Percentiles rank a stretch among this genome's conserved stretches.
phyloP scores from a whole-genome alignment of 768 basidiomycete species.

The Termitomyces sp. region DNA sequence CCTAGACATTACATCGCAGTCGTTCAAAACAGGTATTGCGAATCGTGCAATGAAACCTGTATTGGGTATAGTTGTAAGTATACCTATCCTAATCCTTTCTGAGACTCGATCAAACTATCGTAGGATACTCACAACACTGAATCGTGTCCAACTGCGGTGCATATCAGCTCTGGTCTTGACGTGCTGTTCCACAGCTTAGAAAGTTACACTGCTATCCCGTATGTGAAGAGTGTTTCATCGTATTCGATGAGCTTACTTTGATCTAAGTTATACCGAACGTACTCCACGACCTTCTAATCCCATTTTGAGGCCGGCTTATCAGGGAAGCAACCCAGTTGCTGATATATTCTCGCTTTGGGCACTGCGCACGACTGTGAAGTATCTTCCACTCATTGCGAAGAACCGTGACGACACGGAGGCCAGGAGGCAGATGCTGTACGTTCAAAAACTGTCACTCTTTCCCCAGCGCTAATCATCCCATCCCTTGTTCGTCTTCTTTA shows the following conservation, averaged over 20 bases:
- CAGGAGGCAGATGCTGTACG: conserved; percentile 83
- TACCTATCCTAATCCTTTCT: background rate
- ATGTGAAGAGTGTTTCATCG: conserved; percentile 26
- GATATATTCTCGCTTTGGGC: conserved; percentile 98
- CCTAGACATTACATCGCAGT: conserved; percentile 83
- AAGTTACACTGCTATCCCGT: conserved; percentile 93
- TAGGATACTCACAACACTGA: conserved; percentile 88
- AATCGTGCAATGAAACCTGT: conserved; percentile 87
- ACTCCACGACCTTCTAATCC: conserved; percentile 88
- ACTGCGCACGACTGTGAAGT: conserved; percentile 79
- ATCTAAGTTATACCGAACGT: conserved; percentile 79
- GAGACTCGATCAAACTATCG: background rate
- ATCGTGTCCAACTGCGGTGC: conserved; percentile 85
- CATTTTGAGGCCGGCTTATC: conserved; percentile 85
- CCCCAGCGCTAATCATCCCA: background rate
- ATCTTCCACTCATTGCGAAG: conserved; percentile 82
- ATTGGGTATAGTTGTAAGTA: conserved; percentile 66
- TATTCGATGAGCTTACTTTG: background rate
- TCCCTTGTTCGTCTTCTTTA: conserved; percentile 18
- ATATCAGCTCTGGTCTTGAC: conserved; percentile 92
- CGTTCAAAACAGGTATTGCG: conserved; percentile 97
- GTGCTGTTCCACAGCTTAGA: conserved; percentile 96
- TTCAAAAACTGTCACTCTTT: background rate
- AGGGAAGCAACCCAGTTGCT: conserved; percentile 90
- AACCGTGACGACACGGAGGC: conserved; percentile 78